A percentile compares a stretch with the other conserved stretches of the same genome.
Evolutionary conservation across 345 rosid species (phyloP).

Genomic region (Populus alba): DNA sequence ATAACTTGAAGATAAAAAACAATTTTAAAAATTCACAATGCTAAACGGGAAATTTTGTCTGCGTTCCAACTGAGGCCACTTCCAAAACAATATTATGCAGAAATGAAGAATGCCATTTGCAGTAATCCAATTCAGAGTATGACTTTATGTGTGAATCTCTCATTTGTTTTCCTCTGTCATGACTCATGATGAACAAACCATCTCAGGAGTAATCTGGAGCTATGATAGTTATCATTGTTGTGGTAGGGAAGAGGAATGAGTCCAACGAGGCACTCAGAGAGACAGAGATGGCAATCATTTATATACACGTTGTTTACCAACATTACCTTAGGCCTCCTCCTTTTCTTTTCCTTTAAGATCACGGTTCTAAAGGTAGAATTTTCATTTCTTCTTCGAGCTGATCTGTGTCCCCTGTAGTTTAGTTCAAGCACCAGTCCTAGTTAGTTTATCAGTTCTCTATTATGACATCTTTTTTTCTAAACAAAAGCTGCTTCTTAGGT

Average conservation of each 20-base stretch:
- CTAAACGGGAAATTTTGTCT: too few species aligned
- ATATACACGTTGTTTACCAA: not conserved
- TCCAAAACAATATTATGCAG: not conserved
- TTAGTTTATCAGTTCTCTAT: too few species aligned
- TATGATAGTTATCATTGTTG: not conserved
- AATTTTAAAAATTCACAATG: too few species aligned
- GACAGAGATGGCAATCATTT: conserved; percentile 8
- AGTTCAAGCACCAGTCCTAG: too few species aligned
- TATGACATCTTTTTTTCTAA: too few species aligned
- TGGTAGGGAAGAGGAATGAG: not conserved
- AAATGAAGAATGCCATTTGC: not conserved
- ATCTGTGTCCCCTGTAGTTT: not conserved
- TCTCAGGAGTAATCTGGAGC: not conserved
- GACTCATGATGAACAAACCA: not conserved
- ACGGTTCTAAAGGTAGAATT: not conserved
- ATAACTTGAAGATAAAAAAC: too few species aligned
- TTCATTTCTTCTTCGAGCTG: not conserved
- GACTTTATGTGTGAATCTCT: not conserved
- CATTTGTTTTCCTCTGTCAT: not conserved
- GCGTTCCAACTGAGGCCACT: not conserved
- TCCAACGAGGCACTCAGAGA: not conserved
- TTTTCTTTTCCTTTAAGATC: not conserved
- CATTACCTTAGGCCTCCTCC: too few species aligned
- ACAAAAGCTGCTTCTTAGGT: too few species aligned
- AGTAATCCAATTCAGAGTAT: not conserved